These are phyloP conservation scores for Coemansia sp. DNA, from an alignment of 192 early-diverging fungal genomes.

Conservation along the genomic window DNA sequence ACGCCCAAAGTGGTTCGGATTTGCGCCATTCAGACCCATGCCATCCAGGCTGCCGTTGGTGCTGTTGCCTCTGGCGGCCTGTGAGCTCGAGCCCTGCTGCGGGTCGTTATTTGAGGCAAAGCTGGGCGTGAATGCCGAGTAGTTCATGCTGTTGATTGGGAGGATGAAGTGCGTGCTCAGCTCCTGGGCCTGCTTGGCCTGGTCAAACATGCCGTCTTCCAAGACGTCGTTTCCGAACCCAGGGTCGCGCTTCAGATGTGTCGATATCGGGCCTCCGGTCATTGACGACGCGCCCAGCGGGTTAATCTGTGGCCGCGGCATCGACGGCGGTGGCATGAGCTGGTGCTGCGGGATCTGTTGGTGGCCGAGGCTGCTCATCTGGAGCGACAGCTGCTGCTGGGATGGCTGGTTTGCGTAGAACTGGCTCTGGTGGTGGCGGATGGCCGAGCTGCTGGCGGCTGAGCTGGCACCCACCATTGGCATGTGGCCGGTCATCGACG, in stretches of 20 bases:
- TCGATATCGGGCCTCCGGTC: constrained; percentile 32
- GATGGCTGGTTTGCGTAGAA: constrained; percentile 7
- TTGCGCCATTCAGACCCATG: constrained; percentile 11
- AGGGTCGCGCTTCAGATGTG: constrained; percentile 49
- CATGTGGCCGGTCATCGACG: background rate
- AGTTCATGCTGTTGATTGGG: constrained; percentile 34
- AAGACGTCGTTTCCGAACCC: constrained; percentile 32
- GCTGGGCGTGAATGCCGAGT: constrained; percentile 10
- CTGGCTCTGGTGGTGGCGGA: constrained; percentile 12
- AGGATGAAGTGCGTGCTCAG: constrained; percentile 41
- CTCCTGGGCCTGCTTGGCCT: constrained; percentile 41
- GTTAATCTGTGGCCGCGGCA: constrained; percentile 33
- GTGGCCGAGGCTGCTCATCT: background rate
- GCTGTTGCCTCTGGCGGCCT: constrained; percentile 9
- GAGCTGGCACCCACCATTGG: constrained; percentile 1
- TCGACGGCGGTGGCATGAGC: constrained; percentile 1
- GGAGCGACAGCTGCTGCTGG: constrained; percentile 4
- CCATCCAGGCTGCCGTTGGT: background rate
- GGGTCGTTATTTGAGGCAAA: background rate
- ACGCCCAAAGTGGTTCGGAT: constrained; percentile 1
- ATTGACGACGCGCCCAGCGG: constrained; percentile 26
- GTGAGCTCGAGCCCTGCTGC: constrained; percentile 19
- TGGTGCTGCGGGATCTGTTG: constrained; percentile 6
- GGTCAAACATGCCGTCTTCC: constrained; percentile 40
- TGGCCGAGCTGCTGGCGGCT: background rate